These are phyloP conservation scores for Zizania latifolia DNA, from an alignment of 176 grass and related monocot genomes.

Conservation along the genomic window DNA sequence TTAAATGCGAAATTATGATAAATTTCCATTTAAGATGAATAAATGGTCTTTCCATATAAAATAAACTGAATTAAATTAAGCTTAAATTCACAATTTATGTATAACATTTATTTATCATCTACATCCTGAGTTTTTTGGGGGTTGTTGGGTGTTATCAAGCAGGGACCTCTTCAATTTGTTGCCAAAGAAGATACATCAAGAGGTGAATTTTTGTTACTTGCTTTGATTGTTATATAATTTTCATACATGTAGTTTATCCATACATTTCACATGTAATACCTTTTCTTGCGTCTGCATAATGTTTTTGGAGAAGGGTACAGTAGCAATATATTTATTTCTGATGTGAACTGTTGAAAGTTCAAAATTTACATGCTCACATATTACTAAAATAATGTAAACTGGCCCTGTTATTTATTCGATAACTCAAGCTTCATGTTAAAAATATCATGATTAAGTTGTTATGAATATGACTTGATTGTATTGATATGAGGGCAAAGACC, in stretches of 20 bases:
- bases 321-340: not conserved
- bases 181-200: slow-evolving; percentile 25
- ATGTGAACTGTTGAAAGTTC: slow-evolving; percentile 2
- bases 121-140: slow-evolving; percentile 20
- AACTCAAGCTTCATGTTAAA: not conserved
- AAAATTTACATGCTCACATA: not conserved
- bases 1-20: not conserved
- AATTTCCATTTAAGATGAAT: not conserved
- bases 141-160: not conserved
- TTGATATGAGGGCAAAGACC: too few relatives aligned
- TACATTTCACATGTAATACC: not conserved
- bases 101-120: not conserved
- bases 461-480: too few relatives aligned
- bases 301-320: not conserved
- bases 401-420: not conserved
- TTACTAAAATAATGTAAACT: not conserved
- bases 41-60: not conserved
- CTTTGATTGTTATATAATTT: slow-evolving; percentile 1
- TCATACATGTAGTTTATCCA: not conserved
- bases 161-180: slow-evolving; percentile 47
- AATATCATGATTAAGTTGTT: not conserved
- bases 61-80: not conserved
- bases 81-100: slow-evolving; percentile 9
- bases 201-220: slow-evolving; percentile 18
- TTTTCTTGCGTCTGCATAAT: slow-evolving; percentile 8